A percentile compares a stretch with the other conserved stretches of the same genome.
Conservation (phyloP, 2,329 filamentous ascomycete species). For the Phyllosticta ampelicida region DNA sequence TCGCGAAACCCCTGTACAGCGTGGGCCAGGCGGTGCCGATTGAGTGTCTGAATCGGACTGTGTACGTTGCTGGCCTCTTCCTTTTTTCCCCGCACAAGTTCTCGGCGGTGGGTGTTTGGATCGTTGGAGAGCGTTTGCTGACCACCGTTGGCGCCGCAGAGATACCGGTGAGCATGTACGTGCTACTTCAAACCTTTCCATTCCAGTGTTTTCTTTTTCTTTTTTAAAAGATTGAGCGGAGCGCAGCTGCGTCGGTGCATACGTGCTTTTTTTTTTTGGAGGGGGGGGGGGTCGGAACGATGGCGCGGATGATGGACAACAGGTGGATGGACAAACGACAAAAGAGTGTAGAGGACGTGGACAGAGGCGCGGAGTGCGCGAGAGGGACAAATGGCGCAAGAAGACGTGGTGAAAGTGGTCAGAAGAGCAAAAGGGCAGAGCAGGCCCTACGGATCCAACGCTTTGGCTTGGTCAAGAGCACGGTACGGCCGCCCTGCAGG, state of each 20-base stretch:
- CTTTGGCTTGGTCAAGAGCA: not conserved
- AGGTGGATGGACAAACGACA: too few relatives aligned
- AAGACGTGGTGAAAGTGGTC: too few relatives aligned
- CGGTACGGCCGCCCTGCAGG: not conserved
- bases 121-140: not conserved
- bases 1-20: constrained; percentile 32
- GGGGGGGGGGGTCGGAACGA: too few relatives aligned
- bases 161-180: constrained; percentile 73
- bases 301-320: too few relatives aligned
- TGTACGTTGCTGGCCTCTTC: constrained; percentile 27
- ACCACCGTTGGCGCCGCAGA: constrained; percentile 34
- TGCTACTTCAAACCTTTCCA: not conserved
- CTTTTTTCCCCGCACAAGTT: not conserved
- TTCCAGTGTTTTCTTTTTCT: not conserved
- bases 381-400: too few relatives aligned
- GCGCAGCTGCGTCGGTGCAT: too few relatives aligned
- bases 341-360: too few relatives aligned
- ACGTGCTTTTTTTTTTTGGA: too few relatives aligned
- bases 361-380: too few relatives aligned
- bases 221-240: too few relatives aligned
- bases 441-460: too few relatives aligned
- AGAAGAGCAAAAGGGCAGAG: too few relatives aligned
- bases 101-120: not conserved
- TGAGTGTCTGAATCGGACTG: constrained; percentile 40
- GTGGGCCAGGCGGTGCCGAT: constrained; percentile 41